Conservation (phyloP, 2,329 filamentous ascomycete species). For the Phyllosticta citriasiana region DNA sequence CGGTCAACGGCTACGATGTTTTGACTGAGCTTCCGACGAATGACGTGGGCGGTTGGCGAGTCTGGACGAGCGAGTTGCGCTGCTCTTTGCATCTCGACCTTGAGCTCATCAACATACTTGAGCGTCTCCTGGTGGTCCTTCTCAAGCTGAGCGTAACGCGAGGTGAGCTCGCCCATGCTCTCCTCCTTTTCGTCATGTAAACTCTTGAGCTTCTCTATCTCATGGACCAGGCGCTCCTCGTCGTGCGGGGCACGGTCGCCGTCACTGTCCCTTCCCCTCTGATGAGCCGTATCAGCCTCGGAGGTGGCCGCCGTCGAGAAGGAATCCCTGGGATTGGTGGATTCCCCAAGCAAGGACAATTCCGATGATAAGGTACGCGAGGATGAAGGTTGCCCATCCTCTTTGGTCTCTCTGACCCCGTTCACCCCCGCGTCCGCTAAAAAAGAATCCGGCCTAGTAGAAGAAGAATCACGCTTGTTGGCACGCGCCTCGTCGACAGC, state of each 20-base stretch:
- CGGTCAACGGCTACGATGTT: conserved; percentile 80
- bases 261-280: conserved; percentile 14
- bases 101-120: conserved; percentile 82
- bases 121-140: conserved; percentile 71
- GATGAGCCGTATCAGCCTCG: conserved; percentile 42
- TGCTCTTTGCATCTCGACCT: conserved; percentile 74
- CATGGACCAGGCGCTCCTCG: conserved; percentile 38
- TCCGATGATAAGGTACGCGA: conserved; percentile 91
- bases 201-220: conserved; percentile 61
- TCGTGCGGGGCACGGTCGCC: conserved; percentile 13
- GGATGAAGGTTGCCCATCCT: conserved; percentile 60
- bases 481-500: conserved; percentile 62
- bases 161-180: conserved; percentile 60
- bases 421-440: conserved; percentile 66
- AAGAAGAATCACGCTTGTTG: conserved; percentile 30
- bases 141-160: conserved; percentile 76
- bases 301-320: conserved; percentile 45
- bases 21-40: conserved; percentile 87
- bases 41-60: conserved; percentile 60
- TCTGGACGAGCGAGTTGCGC: conserved; percentile 51
- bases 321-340: conserved; percentile 32
- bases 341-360: conserved; percentile 77
- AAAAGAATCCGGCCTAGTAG: conserved; percentile 65
- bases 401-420: conserved; percentile 47
- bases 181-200: conserved; percentile 68